These are phyloP conservation scores for Yamadazyma nakazawae DNA, from an alignment of 805 yeast genomes.

Conservation along the genomic window DNA sequence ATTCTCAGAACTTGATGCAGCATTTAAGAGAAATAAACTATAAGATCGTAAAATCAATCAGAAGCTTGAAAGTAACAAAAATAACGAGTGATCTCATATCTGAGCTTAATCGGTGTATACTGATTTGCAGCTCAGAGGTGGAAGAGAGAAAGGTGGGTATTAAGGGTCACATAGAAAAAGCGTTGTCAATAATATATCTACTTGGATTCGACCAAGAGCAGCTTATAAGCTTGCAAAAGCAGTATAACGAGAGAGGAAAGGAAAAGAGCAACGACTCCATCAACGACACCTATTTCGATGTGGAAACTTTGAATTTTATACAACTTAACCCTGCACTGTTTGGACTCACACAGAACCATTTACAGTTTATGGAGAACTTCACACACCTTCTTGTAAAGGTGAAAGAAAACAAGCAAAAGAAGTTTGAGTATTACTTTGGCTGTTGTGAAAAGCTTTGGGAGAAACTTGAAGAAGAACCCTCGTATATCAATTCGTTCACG, in stretches of 20 bases:
- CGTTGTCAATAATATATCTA: slow-evolving; percentile 23
- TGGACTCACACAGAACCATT: slow-evolving; percentile 35
- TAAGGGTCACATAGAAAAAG: slow-evolving; percentile 19
- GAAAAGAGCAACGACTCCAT: slow-evolving; percentile 7
- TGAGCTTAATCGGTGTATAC: slow-evolving; percentile 23
- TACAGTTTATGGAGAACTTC: slow-evolving; percentile 30
- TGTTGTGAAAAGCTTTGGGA: slow-evolving; percentile 55
- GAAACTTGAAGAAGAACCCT: slow-evolving; percentile 48
- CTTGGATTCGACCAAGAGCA: slow-evolving; percentile 34
- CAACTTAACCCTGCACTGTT: slow-evolving; percentile 35
- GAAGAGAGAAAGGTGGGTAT: slow-evolving; percentile 22
- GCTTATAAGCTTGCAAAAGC: slow-evolving; percentile 30
- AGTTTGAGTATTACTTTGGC: slow-evolving; percentile 28
- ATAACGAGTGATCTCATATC: slow-evolving; percentile 28
- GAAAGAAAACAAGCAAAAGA: slow-evolving; percentile 34
- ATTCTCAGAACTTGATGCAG: slow-evolving; percentile 19
- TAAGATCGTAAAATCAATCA: slow-evolving; percentile 32
- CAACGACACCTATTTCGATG: slow-evolving; percentile 33
- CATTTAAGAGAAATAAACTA: slow-evolving; percentile 35
- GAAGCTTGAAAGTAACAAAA: slow-evolving; percentile 35
- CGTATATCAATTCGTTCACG: slow-evolving; percentile 42
- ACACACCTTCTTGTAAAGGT: slow-evolving; percentile 28
- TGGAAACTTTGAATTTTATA: slow-evolving; percentile 36
- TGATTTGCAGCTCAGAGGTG: slow-evolving; percentile 24
- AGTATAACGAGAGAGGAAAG: slow-evolving; percentile 16